Evolutionary conservation across 441 rosid genomes (phyloP), one percentile per base, ranked within the genome.

Genomic region (Iberis amara): DNA sequence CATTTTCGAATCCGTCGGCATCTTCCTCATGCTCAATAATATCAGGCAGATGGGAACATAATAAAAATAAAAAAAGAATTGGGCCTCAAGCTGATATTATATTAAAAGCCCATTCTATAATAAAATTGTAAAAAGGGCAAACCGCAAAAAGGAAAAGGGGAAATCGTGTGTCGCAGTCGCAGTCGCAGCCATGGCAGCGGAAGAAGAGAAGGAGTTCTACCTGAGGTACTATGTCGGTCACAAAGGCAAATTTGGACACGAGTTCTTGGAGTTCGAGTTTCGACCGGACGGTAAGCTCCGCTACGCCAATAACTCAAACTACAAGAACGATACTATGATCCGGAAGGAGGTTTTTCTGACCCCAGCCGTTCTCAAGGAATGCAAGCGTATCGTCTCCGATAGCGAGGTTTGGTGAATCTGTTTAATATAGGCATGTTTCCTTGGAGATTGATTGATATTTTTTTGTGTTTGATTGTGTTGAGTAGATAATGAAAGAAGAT

Each of bases 281-380:
- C 60, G 95, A 71, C 78, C 87, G 1, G 96, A 85, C 48, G 96
- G 96, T 24, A 91, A 91, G 80, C 95, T 91, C 44, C 86, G 96
- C 0, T 91, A 88, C 66, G 96, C 98, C 54, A 91, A 91, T 60
- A 91, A 91, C 77, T 91, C 96, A 13, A 91, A 91, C 76, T 85
- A 87, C 88, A 87, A 91, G 72, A 87, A 91, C 79, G 96, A 91
- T 70, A 90, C 90, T 52, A 87, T 91, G 87, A 91, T 88, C 71
- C 91, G 98, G 46, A 88, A 91, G 61, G 96, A 88, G 73, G 89
- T 91, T 49, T 89, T 85, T 74, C 87, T 89, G 67, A 76, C 85
- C 69, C 96, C 97, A 58, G 84, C 91, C 50, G 91, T 80, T 65
- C 72, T 86, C 72, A 77, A 77, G 23, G 96, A 89, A 66, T 82